Conservation (phyloP, 768 basidiomycete species). For the Psilocybe cubensis region DNA sequence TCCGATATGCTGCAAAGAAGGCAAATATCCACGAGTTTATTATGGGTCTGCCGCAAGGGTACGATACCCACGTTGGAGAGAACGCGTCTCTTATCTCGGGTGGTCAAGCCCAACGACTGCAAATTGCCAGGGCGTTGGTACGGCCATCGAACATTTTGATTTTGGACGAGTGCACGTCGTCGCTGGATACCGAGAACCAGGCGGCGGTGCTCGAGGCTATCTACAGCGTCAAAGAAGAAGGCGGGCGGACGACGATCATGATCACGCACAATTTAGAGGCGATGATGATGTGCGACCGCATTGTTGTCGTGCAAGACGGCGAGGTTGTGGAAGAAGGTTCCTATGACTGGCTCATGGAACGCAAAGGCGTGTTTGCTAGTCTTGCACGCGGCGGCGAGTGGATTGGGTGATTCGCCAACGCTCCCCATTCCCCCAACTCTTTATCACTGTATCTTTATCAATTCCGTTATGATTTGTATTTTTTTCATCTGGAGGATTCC, state of each 20-base stretch:
- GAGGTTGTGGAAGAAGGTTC: conserved; percentile 76
- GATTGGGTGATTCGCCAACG: conserved; percentile 22
- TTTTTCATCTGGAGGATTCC: background rate
- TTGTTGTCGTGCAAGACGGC: conserved; percentile 83
- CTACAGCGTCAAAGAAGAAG: conserved; percentile 46
- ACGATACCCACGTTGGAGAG: conserved; percentile 88
- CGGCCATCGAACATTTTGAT: conserved; percentile 75
- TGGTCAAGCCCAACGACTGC: conserved; percentile 92
- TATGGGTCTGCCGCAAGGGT: conserved; percentile 76
- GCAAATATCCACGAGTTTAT: conserved; percentile 92
- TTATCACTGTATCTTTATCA: background rate
- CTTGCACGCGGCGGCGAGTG: conserved; percentile 80
- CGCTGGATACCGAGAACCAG: conserved; percentile 87
- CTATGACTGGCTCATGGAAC: conserved; percentile 70
- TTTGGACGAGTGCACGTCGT: conserved; percentile 95
- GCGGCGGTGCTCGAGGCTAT: conserved; percentile 81
- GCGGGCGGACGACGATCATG: conserved; percentile 81
- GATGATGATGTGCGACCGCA: conserved; percentile 92
- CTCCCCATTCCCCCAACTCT: background rate
- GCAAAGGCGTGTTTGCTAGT: conserved; percentile 58
- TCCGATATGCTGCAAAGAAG: conserved; percentile 70
- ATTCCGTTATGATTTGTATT: background rate
- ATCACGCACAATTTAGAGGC: conserved; percentile 91
- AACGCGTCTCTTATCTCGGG: conserved; percentile 92
- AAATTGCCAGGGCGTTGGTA: conserved; percentile 90